Evolutionary conservation across 225 moss, liverwort and hornwort genomes (phyloP), one percentile per base, ranked within the genome.

Genomic region (Asterella californica): DNA sequence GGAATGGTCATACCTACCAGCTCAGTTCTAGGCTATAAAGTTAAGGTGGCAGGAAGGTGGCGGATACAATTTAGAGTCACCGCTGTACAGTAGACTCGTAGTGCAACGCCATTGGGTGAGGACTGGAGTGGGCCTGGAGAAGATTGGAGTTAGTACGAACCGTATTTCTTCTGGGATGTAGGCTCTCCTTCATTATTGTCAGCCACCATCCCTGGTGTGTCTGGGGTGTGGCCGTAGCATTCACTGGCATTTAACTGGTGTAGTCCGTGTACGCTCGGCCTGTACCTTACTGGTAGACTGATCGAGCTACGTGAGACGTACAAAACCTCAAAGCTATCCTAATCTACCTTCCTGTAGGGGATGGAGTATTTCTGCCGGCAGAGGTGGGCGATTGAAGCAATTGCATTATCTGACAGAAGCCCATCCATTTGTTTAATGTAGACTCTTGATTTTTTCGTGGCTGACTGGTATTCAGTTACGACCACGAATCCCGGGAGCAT

Each of bases 401-500:
- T 21, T 42, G 22, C 46, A 8, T n/a, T 25, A 32, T 71, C 38
- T 71, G 66, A 66, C 66, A 66, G 12, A 15, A 15, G 66, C 66
- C 33, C 4, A 66, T 66, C 32, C 66, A 34, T 34, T 30, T 30
- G 34, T 30, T 34, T 66, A 61, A 2, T 25, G 25, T 61, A 61
- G 60, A 68, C 19, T 71, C 32, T 18, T 70, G 19, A 17, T 46
- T 21, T 21, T 71, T 25, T 25, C 45, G 37, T 71, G 19, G 46
- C 45, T 71, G 71, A 71, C 38, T 71, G 45, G 71, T 33, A 71
- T 47, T 71, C 71, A 71, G 71, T 71, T 71, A 71, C 10, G 7
- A 71, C 71, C 71, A 71, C 38, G 71, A 71, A 71, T 71, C 71
- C 45, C 71, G 71, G 71, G n/a, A 21, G 71, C 71, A 71, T 71